Evolutionary conservation across 495 filamentous ascomycete species (phyloP), one percentile per base, ranked within the genome.

Genomic region (Mytilinidion resinicola): DNA sequence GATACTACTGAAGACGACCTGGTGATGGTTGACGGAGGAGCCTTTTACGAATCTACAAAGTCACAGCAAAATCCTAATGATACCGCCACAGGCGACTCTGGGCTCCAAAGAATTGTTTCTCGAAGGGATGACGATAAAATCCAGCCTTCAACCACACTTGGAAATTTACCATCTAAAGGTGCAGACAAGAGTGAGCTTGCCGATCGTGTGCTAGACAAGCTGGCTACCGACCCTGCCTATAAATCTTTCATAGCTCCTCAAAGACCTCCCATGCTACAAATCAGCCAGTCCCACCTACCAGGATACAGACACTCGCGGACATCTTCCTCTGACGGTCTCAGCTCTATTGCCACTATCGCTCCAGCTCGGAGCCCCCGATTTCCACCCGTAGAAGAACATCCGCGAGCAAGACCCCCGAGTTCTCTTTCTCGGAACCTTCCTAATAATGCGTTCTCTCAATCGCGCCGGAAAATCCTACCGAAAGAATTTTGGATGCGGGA

Each of bases 401-500:
- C 56, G 10, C 63, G 50, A 14, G 46, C 42, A 19, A 44, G 9
- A 3, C 38, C 38, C 12, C 17, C 11, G 52, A 56, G 19, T 61
- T 42, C 46, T 51, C 21, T 43, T 48, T 36, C 65, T 53, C 47
- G 49, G 53, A 47, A 64, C 53, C n/a, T 62, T 39, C 80, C 86
- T 19, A 85, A 77, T 62, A 79, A 79, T 43, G 76, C 80, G 37
- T 75, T 86, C 21, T 80, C 85, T 57, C 80, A 89, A 66, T 81
- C 90, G 72, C 79, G 86, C 56, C 91, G 88, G 65, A 89, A 87
- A 69, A 80, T 96, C 35, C 75, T 97, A 12, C 96, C 86, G 64
- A 92, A 88, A 69, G 90, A 96, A 53, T 97, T 95, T 68, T 99
- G 95, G 95, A 99, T 99, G 95, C 87, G 88, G 46, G 95, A 99